phyloP scores from a whole-genome alignment of 1,284 basidiomycete genomes.

The Leccinum pseudoinsigne region DNA sequence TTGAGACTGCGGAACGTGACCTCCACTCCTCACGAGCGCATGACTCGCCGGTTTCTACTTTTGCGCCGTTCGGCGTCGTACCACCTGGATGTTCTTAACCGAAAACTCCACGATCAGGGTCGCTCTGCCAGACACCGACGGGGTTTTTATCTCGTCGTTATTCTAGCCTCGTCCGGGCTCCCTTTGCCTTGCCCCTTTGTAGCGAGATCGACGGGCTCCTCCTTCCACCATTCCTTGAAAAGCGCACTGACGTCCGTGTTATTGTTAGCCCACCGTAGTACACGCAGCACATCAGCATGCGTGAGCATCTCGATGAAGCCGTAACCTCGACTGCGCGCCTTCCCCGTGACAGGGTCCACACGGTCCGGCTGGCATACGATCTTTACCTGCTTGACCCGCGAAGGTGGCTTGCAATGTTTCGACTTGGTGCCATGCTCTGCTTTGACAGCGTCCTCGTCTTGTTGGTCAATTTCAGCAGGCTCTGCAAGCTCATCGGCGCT shows the following conservation, averaged over 20 bases:
- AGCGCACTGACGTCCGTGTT: conserved; percentile 67
- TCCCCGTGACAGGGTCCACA: conserved; percentile 83
- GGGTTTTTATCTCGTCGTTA: conserved; percentile 52
- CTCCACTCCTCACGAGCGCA: neutral
- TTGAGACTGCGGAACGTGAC: conserved; percentile 11
- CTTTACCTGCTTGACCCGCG: conserved; percentile 84
- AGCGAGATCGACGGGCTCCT: conserved; percentile 73
- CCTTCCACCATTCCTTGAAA: conserved; percentile 82
- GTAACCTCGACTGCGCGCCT: conserved; percentile 90
- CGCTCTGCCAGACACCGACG: conserved; percentile 49
- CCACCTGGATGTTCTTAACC: conserved; percentile 90
- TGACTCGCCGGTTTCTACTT: conserved; percentile 32
- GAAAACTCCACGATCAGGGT: conserved; percentile 89
- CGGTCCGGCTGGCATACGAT: conserved; percentile 87
- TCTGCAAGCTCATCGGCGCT: conserved; percentile 72
- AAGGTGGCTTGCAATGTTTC: conserved; percentile 43
- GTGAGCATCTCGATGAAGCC: conserved; percentile 92
- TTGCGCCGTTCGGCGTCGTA: conserved; percentile 62
- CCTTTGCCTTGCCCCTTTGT: conserved; percentile 56
- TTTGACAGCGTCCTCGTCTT: conserved; percentile 29
- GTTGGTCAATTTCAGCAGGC: conserved; percentile 25
- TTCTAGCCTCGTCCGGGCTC: conserved; percentile 43
- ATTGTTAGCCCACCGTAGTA: conserved; percentile 94
- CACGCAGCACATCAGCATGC: conserved; percentile 89
- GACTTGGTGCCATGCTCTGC: conserved; percentile 31